phyloP scores from a whole-genome alignment of 2,329 filamentous ascomycete genomes.

The Scedosporium boydii region DNA sequence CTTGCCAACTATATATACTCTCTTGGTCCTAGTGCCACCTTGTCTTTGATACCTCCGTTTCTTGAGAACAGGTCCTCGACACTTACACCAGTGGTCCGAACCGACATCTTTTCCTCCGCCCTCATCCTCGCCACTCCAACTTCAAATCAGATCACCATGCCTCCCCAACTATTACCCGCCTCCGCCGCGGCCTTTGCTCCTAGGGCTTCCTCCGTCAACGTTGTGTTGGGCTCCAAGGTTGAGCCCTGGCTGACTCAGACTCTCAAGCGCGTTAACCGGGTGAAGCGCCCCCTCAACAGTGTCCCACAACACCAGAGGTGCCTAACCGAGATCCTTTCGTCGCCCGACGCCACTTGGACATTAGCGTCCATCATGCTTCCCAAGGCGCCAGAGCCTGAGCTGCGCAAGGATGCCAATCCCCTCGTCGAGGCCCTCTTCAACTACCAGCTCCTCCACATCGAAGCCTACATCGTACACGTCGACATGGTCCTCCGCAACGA shows the following conservation, averaged over 20 bases:
- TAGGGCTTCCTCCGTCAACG: constrained; percentile 79
- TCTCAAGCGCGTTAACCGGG: constrained; percentile 89
- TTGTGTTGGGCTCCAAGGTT: constrained; percentile 84
- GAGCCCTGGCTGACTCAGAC: constrained; percentile 96
- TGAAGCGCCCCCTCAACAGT: constrained; percentile 96
- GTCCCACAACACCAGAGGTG: constrained; percentile 92
- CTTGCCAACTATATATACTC: not conserved
- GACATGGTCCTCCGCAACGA: constrained; percentile 98
- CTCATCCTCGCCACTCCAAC: not conserved
- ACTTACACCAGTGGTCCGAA: not conserved
- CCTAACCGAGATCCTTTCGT: constrained; percentile 88
- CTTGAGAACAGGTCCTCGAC: constrained; percentile 7
- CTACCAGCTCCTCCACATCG: constrained; percentile 85
- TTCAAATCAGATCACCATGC: constrained; percentile 48
- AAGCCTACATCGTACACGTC: constrained; percentile 97
- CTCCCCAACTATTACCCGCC: constrained; percentile 83
- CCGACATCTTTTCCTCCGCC: not conserved
- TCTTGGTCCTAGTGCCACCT: constrained; percentile 24
- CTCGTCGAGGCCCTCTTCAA: constrained; percentile 83
- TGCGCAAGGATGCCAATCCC: constrained; percentile 72
- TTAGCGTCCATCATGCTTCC: constrained; percentile 86
- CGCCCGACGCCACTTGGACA: constrained; percentile 85
- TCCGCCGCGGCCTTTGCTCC: constrained; percentile 96
- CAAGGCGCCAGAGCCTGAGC: constrained; percentile 77
- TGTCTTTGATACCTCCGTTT: constrained; percentile 8